These are phyloP conservation scores for Malassezia brasiliensis DNA, from an alignment of 1,284 basidiomycete genomes.

Conservation along the genomic window DNA sequence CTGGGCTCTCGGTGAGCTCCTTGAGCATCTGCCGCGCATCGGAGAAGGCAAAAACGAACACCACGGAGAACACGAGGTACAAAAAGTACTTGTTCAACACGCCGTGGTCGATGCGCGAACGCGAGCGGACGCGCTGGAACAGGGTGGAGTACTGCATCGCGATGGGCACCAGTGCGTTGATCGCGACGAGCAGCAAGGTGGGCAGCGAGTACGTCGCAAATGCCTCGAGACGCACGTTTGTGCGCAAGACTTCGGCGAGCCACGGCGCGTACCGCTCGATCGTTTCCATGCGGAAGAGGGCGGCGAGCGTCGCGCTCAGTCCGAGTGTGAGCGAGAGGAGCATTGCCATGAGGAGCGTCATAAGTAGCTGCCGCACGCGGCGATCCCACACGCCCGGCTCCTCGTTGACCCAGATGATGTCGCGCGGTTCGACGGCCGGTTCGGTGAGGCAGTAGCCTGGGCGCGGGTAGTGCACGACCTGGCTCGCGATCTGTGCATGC, in stretches of 20 bases:
- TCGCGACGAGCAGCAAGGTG: constrained; percentile 72
- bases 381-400: constrained; percentile 53
- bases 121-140: constrained; percentile 73
- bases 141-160: constrained; percentile 76
- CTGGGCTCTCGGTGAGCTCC: constrained; percentile 41
- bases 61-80: constrained; percentile 83
- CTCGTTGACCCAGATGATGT: constrained; percentile 89
- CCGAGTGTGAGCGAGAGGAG: constrained; percentile 54
- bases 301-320: constrained; percentile 58
- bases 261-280: constrained; percentile 81
- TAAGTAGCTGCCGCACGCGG: constrained; percentile 33
- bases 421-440: constrained; percentile 79
- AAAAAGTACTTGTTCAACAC: constrained; percentile 72
- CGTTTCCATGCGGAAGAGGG: constrained; percentile 76
- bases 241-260: constrained; percentile 65
- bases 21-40: constrained; percentile 67
- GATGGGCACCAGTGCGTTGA: constrained; percentile 83
- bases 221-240: constrained; percentile 67
- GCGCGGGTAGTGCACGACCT: constrained; percentile 61
- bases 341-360: constrained; percentile 56
- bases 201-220: constrained; percentile 89
- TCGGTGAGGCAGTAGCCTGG: constrained; percentile 31
- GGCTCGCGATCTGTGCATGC: constrained; percentile 81
- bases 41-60: constrained; percentile 87
- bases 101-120: constrained; percentile 86